Percentiles rank a stretch among this genome's conserved stretches.
phyloP scores from a whole-genome alignment of 2,329 filamentous ascomycete species.

The Hypoxylon sp. region DNA sequence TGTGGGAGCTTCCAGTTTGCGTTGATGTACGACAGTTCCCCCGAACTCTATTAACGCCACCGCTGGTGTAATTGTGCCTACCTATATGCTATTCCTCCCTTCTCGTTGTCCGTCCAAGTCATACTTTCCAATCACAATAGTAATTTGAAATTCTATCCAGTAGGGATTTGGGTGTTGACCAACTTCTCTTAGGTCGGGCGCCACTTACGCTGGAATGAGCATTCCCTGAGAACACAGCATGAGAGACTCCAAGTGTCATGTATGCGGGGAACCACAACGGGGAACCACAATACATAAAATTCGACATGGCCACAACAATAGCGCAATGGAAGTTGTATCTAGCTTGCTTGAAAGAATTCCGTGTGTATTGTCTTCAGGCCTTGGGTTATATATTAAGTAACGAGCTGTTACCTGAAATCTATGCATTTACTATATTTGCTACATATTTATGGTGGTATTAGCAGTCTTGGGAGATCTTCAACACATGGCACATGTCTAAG shows the following conservation, averaged over 20 bases:
- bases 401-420: neutral
- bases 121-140: too few species aligned
- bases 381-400: neutral
- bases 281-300: neutral
- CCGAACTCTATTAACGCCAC: neutral
- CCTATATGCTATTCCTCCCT: neutral
- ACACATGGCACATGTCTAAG: slow-evolving; percentile 34
- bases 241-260: neutral
- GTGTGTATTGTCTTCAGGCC: neutral
- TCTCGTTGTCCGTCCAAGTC: neutral
- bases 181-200: neutral
- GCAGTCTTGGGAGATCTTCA: slow-evolving; percentile 10
- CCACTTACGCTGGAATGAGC: neutral
- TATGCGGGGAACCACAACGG: neutral
- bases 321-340: neutral
- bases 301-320: neutral
- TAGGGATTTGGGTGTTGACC: neutral
- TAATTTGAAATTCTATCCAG: neutral
- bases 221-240: neutral
- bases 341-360: neutral
- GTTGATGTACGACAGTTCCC: neutral
- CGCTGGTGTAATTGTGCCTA: neutral
- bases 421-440: neutral
- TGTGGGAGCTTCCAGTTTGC: neutral
- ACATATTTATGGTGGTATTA: neutral